Evolutionary conservation across 495 filamentous ascomycete species (phyloP).

Genomic region (Podospora conica): DNA sequence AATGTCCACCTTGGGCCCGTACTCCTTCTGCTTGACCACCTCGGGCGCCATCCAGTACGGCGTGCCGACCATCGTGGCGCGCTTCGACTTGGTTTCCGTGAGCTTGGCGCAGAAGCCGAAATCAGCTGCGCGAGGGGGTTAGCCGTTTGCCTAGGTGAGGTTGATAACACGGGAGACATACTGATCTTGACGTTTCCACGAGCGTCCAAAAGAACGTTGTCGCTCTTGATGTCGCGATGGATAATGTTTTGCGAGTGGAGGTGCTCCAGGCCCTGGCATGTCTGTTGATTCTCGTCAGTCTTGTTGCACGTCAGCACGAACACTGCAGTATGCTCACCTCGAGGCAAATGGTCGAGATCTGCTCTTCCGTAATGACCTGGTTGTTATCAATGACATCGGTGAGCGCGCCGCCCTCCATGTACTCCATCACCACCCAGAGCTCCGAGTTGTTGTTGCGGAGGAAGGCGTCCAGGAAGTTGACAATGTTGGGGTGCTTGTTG

Average conservation of each 20-base stretch:
- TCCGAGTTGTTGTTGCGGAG: constrained; percentile 86
- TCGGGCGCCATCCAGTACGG: constrained; percentile 99
- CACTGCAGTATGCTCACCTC: constrained; percentile 59
- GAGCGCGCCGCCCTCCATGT: constrained; percentile 96
- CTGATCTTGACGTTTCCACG: constrained; percentile 97
- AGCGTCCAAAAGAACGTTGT: constrained; percentile 92
- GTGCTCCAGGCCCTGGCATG: constrained; percentile 90
- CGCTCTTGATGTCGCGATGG: constrained; percentile 97
- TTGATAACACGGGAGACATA: constrained; percentile 41
- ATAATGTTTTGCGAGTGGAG: constrained; percentile 94
- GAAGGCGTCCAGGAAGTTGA: constrained; percentile 98
- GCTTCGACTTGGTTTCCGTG: constrained; percentile 92
- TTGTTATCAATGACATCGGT: constrained; percentile 99
- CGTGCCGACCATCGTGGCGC: constrained; percentile 97
- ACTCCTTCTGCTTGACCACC: constrained; percentile 98
- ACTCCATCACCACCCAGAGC: constrained; percentile 99
- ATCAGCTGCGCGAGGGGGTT: constrained; percentile 58
- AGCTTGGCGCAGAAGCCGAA: constrained; percentile 99
- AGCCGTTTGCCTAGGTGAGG: constrained; percentile 19
- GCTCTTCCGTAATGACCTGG: constrained; percentile 79
- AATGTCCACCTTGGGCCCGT: constrained; percentile 96
- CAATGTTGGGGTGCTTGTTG: constrained; percentile 94
- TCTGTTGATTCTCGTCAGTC: constrained; percentile 54
- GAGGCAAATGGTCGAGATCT: constrained; percentile 93
- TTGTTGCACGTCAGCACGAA: neutral